Conservation (phyloP, 306 rosid genomes). For the Elaeagnus macrophylla region DNA sequence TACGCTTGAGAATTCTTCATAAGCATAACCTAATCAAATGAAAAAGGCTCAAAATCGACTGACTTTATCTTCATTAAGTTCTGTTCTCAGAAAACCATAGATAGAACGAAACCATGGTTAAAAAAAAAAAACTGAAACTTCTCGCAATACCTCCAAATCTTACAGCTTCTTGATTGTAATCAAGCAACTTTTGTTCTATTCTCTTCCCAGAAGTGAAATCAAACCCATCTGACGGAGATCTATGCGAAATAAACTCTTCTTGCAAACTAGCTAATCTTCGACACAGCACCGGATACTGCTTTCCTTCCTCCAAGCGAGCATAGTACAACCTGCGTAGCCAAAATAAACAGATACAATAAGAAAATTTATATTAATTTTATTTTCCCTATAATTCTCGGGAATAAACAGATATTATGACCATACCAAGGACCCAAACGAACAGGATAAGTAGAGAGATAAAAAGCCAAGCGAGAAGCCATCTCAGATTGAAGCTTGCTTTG, state of each 20-base stretch:
- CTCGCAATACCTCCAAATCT: constrained; percentile 63
- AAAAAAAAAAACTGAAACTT: neutral
- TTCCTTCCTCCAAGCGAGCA: constrained; percentile 84
- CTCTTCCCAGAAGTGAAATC: constrained; percentile 78
- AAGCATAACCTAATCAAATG: constrained; percentile 64
- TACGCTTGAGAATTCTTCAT: constrained; percentile 78
- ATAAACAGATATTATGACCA: neutral
- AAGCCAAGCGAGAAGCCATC: constrained; percentile 74
- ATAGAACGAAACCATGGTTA: neutral
- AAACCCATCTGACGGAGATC: constrained; percentile 75
- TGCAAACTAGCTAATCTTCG: constrained; percentile 73
- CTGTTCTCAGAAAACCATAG: neutral
- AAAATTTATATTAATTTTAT: constrained; percentile 4
- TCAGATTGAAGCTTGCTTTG: constrained; percentile 76
- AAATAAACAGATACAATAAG: neutral
- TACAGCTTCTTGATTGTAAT: constrained; percentile 75
- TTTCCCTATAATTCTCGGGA: neutral
- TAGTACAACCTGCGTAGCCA: constrained; percentile 57
- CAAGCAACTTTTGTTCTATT: constrained; percentile 87
- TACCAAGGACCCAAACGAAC: constrained; percentile 87
- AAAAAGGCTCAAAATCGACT: neutral
- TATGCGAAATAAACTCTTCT: constrained; percentile 65
- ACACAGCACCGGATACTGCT: constrained; percentile 67
- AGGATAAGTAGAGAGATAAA: constrained; percentile 81
- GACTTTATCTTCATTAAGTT: neutral